phyloP scores from a whole-genome alignment of 768 basidiomycete genomes.

The Auriscalpium microsporum region DNA sequence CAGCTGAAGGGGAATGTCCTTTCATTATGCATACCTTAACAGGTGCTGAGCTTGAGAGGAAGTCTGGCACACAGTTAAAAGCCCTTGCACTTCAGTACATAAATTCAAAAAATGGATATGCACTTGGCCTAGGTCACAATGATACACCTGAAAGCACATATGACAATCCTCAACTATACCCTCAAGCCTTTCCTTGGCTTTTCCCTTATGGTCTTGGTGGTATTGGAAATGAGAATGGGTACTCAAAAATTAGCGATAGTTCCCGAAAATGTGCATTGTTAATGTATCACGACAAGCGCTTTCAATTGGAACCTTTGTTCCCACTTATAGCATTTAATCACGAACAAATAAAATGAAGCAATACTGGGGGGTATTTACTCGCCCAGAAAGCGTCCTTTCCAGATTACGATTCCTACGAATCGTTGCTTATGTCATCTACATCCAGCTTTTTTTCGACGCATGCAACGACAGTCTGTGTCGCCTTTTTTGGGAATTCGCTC shows the following conservation, averaged over 20 bases:
- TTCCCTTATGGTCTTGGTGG: slow-evolving; percentile 34
- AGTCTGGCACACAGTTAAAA: slow-evolving; percentile 3
- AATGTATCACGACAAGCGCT: slow-evolving; percentile 33
- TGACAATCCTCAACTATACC: slow-evolving; percentile 28
- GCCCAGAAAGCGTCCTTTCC: slow-evolving; percentile 3
- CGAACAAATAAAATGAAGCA: slow-evolving; percentile 26
- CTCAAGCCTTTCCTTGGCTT: slow-evolving; percentile 33
- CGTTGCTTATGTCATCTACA: too few relatives aligned
- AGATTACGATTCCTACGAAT: too few relatives aligned
- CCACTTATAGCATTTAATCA: slow-evolving; percentile 32
- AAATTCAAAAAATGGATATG: slow-evolving; percentile 16
- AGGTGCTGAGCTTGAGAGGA: slow-evolving; percentile 15
- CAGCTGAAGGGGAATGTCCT: slow-evolving; percentile 23
- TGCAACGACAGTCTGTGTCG: too few relatives aligned
- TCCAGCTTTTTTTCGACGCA: too few relatives aligned
- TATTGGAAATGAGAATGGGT: slow-evolving; percentile 17
- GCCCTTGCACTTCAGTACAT: slow-evolving; percentile 22
- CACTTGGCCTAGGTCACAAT: slow-evolving; percentile 24
- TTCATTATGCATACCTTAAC: slow-evolving; percentile 32
- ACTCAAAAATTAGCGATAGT: slow-evolving; percentile 17
- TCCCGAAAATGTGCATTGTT: slow-evolving; percentile 21
- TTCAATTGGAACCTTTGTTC: slow-evolving; percentile 31
- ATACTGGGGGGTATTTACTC: slow-evolving; percentile 19
- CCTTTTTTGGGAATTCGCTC: too few relatives aligned
- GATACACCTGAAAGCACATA: slow-evolving; percentile 22